These are phyloP conservation scores for Ustulina deusta DNA, from an alignment of 2,329 filamentous ascomycete genomes.

Conservation along the genomic window DNA sequence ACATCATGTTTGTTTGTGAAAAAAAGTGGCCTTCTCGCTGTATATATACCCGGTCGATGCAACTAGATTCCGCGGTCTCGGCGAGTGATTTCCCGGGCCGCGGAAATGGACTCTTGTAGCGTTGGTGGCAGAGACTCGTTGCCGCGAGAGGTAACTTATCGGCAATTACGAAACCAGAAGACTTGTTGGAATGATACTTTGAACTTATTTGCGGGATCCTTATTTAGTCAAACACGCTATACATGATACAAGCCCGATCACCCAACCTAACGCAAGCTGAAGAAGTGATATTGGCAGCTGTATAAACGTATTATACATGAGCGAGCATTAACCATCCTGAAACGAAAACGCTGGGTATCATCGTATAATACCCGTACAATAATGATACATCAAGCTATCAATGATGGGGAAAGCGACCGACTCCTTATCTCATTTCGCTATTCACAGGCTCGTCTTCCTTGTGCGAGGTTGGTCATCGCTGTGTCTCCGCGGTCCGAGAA, in stretches of 20 bases:
- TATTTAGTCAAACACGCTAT: neutral
- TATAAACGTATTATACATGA: constrained; percentile 21
- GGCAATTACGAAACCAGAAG: no score
- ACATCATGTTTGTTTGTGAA: no score
- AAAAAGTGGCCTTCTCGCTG: no score
- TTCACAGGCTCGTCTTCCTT: neutral
- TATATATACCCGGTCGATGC: no score
- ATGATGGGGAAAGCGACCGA: neutral
- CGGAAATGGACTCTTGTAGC: neutral
- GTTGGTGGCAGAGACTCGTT: no score
- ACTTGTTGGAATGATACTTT: neutral
- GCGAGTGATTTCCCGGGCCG: neutral
- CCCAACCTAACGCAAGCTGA: neutral
- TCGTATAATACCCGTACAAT: neutral
- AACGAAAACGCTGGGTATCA: constrained; percentile 30
- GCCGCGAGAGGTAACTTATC: no score
- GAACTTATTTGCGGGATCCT: neutral
- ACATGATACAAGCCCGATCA: neutral
- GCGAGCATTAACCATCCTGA: constrained; percentile 7
- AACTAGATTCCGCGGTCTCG: no score
- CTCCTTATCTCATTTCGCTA: neutral
- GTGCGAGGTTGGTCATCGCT: no score
- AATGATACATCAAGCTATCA: constrained; percentile 1
- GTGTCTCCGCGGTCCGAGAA: no score
- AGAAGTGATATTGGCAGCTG: constrained; percentile 15